These are phyloP conservation scores for Penicillium aurantiogriseum DNA, from an alignment of 2,329 filamentous ascomycete genomes.

Conservation along the genomic window DNA sequence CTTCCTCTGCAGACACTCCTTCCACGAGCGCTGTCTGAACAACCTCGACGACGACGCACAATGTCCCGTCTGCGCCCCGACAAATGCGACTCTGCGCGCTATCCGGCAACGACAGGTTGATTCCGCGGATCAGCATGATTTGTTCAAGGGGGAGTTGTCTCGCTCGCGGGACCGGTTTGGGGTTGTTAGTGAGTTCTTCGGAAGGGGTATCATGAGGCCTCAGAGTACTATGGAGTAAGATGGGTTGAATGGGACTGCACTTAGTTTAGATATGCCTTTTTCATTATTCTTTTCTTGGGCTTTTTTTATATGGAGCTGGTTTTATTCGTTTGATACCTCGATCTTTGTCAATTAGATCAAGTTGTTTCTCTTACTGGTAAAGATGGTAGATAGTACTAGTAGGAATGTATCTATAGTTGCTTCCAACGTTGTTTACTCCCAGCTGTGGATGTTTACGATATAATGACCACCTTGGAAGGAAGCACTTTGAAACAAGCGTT, in stretches of 20 bases:
- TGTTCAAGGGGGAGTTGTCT: slow-evolving; percentile 79
- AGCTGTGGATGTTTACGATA: background rate
- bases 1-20: slow-evolving; percentile 95
- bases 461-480: background rate
- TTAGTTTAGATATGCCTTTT: slow-evolving; percentile 5
- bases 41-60: slow-evolving; percentile 65
- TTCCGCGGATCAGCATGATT: slow-evolving; percentile 78
- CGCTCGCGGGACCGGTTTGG: slow-evolving; percentile 79
- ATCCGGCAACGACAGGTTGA: slow-evolving; percentile 85
- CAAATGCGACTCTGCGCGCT: slow-evolving; percentile 84
- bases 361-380: background rate
- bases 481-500: too few species aligned
- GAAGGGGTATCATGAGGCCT: slow-evolving; percentile 77
- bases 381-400: background rate
- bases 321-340: slow-evolving; percentile 12
- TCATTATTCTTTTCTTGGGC: background rate
- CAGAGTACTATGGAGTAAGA: slow-evolving; percentile 35
- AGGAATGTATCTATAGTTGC: background rate
- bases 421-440: background rate
- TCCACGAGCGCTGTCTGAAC: slow-evolving; percentile 88
- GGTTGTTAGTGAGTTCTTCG: slow-evolving; percentile 94
- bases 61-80: slow-evolving; percentile 79
- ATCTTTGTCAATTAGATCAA: slow-evolving; percentile 6
- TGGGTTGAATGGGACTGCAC: slow-evolving; percentile 7
- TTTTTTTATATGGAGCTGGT: background rate